phyloP scores from a whole-genome alignment of 305 asterid species.

The Lippia alba region DNA sequence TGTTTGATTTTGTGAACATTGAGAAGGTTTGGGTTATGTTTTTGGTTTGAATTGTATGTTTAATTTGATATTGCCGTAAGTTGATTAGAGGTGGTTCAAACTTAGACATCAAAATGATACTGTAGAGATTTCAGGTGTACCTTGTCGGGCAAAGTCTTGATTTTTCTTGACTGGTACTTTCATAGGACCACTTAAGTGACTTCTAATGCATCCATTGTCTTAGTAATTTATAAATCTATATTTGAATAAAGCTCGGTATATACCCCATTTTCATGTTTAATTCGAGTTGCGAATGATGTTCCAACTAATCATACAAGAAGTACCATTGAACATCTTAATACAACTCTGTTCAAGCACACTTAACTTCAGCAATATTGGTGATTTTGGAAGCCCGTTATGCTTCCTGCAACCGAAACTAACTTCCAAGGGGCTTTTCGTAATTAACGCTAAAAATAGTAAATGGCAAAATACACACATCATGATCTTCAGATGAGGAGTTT shows the following conservation, averaged over 20 bases:
- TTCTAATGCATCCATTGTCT: slow-evolving; percentile 27
- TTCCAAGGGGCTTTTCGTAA: too few relatives aligned
- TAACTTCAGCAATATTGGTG: too few relatives aligned
- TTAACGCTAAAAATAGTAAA: too few relatives aligned
- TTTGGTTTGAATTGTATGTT: too few relatives aligned
- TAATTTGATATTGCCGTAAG: too few relatives aligned
- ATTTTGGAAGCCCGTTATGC: too few relatives aligned
- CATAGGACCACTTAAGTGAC: slow-evolving; percentile 9
- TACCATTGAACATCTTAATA: too few relatives aligned
- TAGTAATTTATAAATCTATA: not conserved
- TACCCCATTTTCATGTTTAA: not conserved
- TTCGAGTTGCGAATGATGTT: too few relatives aligned
- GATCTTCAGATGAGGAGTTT: too few relatives aligned
- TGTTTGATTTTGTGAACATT: not conserved
- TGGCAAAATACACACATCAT: not conserved
- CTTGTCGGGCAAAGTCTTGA: not conserved
- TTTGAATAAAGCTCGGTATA: not conserved
- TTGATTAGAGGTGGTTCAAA: not conserved
- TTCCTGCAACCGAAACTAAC: too few relatives aligned
- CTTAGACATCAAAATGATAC: not conserved
- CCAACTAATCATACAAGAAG: too few relatives aligned
- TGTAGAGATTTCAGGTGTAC: not conserved
- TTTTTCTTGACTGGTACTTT: slow-evolving; percentile 7
- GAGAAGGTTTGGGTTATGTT: not conserved
- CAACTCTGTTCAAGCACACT: too few relatives aligned